Conservation (phyloP, 768 basidiomycete species). For the Cystobasidiopsis lactophilus region DNA sequence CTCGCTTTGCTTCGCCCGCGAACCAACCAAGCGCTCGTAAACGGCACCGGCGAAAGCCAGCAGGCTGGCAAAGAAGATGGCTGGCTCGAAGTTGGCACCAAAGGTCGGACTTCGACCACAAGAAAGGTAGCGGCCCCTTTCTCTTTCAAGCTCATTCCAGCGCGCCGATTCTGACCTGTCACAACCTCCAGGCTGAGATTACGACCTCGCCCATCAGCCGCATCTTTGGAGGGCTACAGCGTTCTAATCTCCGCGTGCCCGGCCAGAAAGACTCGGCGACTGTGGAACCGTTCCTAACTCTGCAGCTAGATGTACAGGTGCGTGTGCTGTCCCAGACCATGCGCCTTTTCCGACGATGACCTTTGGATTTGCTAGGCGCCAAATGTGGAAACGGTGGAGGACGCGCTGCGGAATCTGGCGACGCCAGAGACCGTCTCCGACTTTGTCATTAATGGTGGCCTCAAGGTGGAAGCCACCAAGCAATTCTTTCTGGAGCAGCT, state of each 20-base stretch:
- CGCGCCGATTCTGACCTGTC: too few relatives aligned
- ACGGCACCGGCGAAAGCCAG: background rate
- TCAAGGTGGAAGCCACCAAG: slow-evolving; percentile 47
- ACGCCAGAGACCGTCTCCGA: slow-evolving; percentile 56
- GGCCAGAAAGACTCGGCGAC: slow-evolving; percentile 61
- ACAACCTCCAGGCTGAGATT: too few relatives aligned
- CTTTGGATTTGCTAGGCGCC: slow-evolving; percentile 34
- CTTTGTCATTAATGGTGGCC: slow-evolving; percentile 36
- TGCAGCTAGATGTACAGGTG: slow-evolving; percentile 76
- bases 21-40: background rate
- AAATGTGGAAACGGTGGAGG: slow-evolving; percentile 51
- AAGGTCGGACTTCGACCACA: slow-evolving; percentile 56
- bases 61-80: too few relatives aligned
- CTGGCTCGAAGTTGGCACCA: slow-evolving; percentile 84
- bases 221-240: slow-evolving; percentile 83
- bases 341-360: background rate
- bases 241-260: slow-evolving; percentile 58
- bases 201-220: slow-evolving; percentile 69
- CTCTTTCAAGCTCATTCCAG: too few relatives aligned
- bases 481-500: slow-evolving; percentile 55
- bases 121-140: too few relatives aligned
- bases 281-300: slow-evolving; percentile 73
- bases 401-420: slow-evolving; percentile 57
- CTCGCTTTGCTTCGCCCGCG: slow-evolving; percentile 20
- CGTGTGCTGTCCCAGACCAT: background rate